phyloP scores from a whole-genome alignment of 331 rosid genomes.

The Malus hybrid region DNA sequence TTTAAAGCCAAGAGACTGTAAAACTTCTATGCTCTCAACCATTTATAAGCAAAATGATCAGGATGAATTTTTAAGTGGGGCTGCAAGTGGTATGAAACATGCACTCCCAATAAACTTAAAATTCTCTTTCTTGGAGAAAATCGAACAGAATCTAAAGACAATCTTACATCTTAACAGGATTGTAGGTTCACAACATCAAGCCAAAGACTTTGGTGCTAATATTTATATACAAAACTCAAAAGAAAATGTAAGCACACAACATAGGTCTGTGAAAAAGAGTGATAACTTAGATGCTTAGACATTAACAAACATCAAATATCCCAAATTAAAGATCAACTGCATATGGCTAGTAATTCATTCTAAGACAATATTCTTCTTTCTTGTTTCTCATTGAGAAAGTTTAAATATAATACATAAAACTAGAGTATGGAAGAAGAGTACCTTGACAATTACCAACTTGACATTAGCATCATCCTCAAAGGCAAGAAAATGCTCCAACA shows the following conservation, averaged over 20 bases:
- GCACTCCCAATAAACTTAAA: neutral
- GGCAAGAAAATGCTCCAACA: slow-evolving; percentile 48
- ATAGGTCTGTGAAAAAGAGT: neutral
- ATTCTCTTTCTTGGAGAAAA: neutral
- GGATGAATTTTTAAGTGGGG: neutral
- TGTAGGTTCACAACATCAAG: neutral
- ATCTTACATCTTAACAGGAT: neutral
- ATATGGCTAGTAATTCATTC: neutral
- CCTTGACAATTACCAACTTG: slow-evolving; percentile 74
- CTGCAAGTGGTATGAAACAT: neutral
- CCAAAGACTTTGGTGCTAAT: neutral
- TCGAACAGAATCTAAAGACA: neutral
- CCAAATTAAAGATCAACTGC: neutral
- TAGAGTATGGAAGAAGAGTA: slow-evolving; percentile 12
- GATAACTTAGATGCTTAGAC: neutral
- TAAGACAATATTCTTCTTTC: neutral
- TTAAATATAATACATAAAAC: slow-evolving; percentile 1
- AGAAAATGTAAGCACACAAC: neutral
- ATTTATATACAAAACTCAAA: neutral
- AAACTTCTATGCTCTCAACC: neutral
- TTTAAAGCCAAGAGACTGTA: neutral
- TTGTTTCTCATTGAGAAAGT: neutral
- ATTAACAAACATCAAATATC: neutral
- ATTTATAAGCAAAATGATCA: neutral
- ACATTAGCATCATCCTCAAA: slow-evolving; percentile 55